phyloP scores from a whole-genome alignment of 306 rosid species.

The Cercis canadensis region DNA sequence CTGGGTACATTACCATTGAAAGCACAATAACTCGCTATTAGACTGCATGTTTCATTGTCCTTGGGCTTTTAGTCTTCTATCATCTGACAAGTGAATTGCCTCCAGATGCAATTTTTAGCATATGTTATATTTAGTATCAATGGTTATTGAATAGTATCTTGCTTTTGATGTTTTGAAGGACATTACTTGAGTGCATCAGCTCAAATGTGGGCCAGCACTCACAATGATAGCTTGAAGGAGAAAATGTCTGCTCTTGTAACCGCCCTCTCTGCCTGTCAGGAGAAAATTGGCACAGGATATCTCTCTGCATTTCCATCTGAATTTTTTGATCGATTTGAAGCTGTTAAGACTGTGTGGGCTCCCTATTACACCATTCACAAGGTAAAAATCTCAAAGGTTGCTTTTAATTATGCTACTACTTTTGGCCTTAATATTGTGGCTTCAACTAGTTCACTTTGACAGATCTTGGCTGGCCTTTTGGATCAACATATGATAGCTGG shows the following conservation, averaged over 20 bases:
- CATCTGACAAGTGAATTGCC: slow-evolving; percentile 15
- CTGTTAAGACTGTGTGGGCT: slow-evolving; percentile 64
- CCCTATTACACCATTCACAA: slow-evolving; percentile 86
- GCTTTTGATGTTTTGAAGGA: slow-evolving; percentile 55
- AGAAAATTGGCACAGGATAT: slow-evolving; percentile 63
- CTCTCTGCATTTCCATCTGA: slow-evolving; percentile 78
- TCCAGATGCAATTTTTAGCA: slow-evolving; percentile 14
- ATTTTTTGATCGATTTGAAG: slow-evolving; percentile 67
- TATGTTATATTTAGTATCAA: slow-evolving; percentile 19
- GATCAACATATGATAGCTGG: slow-evolving; percentile 66
- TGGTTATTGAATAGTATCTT: slow-evolving; percentile 32
- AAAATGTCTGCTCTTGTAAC: slow-evolving; percentile 63
- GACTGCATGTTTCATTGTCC: slow-evolving; percentile 21
- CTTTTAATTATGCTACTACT: background rate
- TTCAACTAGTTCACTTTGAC: slow-evolving; percentile 17
- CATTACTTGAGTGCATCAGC: slow-evolving; percentile 81
- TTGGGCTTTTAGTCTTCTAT: slow-evolving; percentile 13
- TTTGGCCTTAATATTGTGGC: slow-evolving; percentile 16
- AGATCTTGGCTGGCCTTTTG: slow-evolving; percentile 68
- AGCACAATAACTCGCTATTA: background rate
- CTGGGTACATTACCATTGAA: no score
- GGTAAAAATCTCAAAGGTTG: slow-evolving; percentile 35
- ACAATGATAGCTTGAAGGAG: slow-evolving; percentile 48
- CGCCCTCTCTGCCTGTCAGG: slow-evolving; percentile 55
- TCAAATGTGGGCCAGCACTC: slow-evolving; percentile 75